Evolutionary conservation across 2,329 filamentous ascomycete genomes (phyloP).

Genomic region (Xenosphaeropsis pyriputrescens): DNA sequence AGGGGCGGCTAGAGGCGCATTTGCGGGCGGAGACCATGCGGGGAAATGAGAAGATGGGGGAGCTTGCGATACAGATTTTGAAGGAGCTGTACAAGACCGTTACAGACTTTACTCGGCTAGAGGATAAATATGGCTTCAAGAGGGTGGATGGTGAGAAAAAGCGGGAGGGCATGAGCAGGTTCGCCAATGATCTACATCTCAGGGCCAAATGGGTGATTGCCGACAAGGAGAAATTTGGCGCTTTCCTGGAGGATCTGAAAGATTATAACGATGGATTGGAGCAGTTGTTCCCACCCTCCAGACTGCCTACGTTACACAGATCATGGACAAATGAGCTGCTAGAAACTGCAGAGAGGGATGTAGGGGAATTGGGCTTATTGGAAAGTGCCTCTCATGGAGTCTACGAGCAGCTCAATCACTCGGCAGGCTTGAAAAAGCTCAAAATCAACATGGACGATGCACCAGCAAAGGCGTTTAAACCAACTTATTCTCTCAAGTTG

Average conservation of each 20-base stretch:
- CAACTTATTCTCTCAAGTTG: constrained; percentile 27
- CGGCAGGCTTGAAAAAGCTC: constrained; percentile 28
- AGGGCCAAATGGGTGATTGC: constrained; percentile 28
- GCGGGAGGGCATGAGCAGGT: constrained; percentile 3
- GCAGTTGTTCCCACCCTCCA: constrained; percentile 26
- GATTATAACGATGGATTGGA: constrained; percentile 33
- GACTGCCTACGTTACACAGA: constrained; percentile 26
- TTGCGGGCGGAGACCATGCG: constrained; percentile 22
- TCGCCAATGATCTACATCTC: constrained; percentile 12
- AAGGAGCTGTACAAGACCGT: constrained; percentile 27
- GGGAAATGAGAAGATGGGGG: constrained; percentile 17
- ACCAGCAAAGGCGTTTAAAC: constrained; percentile 24
- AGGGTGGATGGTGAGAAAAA: constrained; percentile 1
- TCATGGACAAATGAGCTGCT: constrained; percentile 31
- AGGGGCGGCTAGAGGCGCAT: constrained; percentile 27
- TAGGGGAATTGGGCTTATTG: constrained; percentile 25
- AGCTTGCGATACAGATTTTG: constrained; percentile 25
- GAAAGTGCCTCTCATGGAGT: constrained; percentile 24
- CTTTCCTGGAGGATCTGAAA: constrained; percentile 25
- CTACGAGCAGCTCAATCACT: constrained; percentile 26
- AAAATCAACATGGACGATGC: constrained; percentile 29
- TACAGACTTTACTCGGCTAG: constrained; percentile 26
- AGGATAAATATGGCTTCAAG: constrained; percentile 25
- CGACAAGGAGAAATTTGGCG: constrained; percentile 30
- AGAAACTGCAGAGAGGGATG: constrained; percentile 26